Evolutionary conservation across 2,329 filamentous ascomycete genomes (phyloP).

Genomic region (Claviceps quebecensis): DNA sequence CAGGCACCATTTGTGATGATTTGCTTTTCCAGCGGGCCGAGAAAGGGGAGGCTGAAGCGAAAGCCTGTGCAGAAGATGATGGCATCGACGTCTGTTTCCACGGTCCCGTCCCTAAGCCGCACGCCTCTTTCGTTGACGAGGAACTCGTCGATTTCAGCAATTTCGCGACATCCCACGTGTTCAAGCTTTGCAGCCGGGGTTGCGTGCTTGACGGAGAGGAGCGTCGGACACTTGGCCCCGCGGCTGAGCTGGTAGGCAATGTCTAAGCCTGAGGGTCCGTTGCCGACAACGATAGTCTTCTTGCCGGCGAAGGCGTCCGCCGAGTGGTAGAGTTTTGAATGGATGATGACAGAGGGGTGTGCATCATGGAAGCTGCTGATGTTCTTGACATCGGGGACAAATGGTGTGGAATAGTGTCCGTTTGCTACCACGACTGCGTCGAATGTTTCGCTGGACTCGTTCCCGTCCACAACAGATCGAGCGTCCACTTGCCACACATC

Average conservation of each 20-base stretch:
- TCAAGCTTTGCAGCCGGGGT: slow-evolving; percentile 30
- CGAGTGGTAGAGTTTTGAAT: slow-evolving; percentile 68
- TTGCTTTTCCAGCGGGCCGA: slow-evolving; percentile 30
- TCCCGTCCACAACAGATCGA: slow-evolving; percentile 31
- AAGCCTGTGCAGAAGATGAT: slow-evolving; percentile 86
- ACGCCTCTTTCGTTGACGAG: slow-evolving; percentile 42
- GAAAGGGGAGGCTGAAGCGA: slow-evolving; percentile 70
- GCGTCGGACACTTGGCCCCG: slow-evolving; percentile 43
- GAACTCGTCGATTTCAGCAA: slow-evolving; percentile 45
- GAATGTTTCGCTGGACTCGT: slow-evolving; percentile 34
- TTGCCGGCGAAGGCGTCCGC: slow-evolving; percentile 48
- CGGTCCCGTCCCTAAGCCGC: slow-evolving; percentile 48
- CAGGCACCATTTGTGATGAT: slow-evolving; percentile 55
- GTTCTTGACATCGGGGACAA: slow-evolving; percentile 48
- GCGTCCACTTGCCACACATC: slow-evolving; percentile 50
- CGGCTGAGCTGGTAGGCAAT: slow-evolving; percentile 62
- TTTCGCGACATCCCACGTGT: slow-evolving; percentile 34
- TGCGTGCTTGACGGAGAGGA: slow-evolving; percentile 47
- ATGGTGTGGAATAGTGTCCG: slow-evolving; percentile 60
- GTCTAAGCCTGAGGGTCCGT: slow-evolving; percentile 71
- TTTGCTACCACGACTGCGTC: slow-evolving; percentile 65
- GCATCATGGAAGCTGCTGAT: slow-evolving; percentile 43
- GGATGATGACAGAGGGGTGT: slow-evolving; percentile 48
- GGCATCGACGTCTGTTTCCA: slow-evolving; percentile 56
- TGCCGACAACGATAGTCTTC: slow-evolving; percentile 74